Evolutionary conservation across 768 basidiomycete genomes (phyloP).

Genomic region (Podaxis sp.): DNA sequence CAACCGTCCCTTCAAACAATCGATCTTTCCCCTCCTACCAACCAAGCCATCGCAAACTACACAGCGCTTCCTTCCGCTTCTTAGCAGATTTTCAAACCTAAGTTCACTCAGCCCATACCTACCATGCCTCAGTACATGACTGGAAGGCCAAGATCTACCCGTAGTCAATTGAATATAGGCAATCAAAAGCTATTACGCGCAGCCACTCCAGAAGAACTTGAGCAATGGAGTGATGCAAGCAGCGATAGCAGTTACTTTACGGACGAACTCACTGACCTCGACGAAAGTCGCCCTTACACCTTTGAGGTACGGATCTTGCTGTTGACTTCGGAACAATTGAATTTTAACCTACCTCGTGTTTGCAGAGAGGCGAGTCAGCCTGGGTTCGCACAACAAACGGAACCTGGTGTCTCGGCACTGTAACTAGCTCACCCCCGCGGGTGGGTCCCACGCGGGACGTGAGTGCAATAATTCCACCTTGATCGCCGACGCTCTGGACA

Average conservation of each 20-base stretch:
- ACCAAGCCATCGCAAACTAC: not conserved
- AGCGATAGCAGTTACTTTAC: constrained; percentile 30
- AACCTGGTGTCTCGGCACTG: constrained; percentile 51
- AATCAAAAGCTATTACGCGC: constrained; percentile 26
- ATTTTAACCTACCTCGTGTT: constrained; percentile 8
- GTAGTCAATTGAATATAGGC: constrained; percentile 8
- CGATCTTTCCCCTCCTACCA: constrained; percentile 9
- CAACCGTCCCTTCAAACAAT: constrained; percentile 10
- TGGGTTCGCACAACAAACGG: constrained; percentile 51
- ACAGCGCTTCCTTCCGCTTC: constrained; percentile 1
- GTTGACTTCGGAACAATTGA: constrained; percentile 5
- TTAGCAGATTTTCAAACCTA: not conserved
- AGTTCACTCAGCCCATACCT: constrained; percentile 7
- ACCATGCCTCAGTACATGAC: constrained; percentile 14
- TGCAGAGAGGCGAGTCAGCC: constrained; percentile 44
- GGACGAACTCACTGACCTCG: constrained; percentile 30
- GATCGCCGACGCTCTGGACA: not conserved
- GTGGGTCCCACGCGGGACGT: constrained; percentile 48
- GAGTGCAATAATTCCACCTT: constrained; percentile 16
- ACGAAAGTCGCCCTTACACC: constrained; percentile 10
- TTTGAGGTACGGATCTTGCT: constrained; percentile 14
- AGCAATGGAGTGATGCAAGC: constrained; percentile 33
- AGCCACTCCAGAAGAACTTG: constrained; percentile 33
- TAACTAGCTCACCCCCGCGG: constrained; percentile 43
- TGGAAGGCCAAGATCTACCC: constrained; percentile 9